A percentile compares a stretch with the other conserved stretches of the same genome.
phyloP scores from a whole-genome alignment of 2,329 filamentous ascomycete species.

The Ceratocystis diversiconidia region DNA sequence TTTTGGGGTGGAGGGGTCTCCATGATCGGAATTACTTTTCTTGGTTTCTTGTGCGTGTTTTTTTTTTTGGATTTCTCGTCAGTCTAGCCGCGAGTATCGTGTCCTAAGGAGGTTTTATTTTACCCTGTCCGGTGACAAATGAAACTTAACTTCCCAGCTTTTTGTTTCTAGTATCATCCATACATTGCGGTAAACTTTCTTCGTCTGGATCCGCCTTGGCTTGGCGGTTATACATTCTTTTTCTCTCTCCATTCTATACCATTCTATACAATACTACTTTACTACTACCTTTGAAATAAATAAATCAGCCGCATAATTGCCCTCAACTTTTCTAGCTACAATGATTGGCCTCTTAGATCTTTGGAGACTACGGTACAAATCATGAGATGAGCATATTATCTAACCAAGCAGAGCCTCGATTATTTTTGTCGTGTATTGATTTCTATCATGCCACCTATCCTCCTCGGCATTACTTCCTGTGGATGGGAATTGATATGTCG shows the following conservation, averaged over 20 bases:
- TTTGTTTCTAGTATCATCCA: not conserved
- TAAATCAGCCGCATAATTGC: not conserved
- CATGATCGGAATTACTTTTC: conserved; percentile 5
- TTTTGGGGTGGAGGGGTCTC: conserved; percentile 9
- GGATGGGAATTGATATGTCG: not conserved
- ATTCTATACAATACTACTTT: not conserved
- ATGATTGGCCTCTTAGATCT: too few species aligned
- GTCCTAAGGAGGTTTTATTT: not conserved
- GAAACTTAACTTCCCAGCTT: not conserved
- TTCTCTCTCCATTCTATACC: too few species aligned
- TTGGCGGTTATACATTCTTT: not conserved
- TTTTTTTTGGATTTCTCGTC: not conserved
- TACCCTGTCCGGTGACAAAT: not conserved
- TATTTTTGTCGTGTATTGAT: not conserved
- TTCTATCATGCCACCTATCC: not conserved
- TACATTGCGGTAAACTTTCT: not conserved
- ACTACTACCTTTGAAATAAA: conserved; percentile 2
- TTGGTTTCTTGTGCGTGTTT: conserved; percentile 1
- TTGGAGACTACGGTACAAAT: too few species aligned
- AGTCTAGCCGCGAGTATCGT: not conserved
- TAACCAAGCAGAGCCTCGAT: not conserved
- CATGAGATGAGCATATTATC: too few species aligned
- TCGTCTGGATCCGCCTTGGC: not conserved
- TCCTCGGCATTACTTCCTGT: conserved; percentile 1
- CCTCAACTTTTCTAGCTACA: not conserved